Conservation (phyloP, 2,329 filamentous ascomycete genomes). For the Colletotrichum lindemuthianum region DNA sequence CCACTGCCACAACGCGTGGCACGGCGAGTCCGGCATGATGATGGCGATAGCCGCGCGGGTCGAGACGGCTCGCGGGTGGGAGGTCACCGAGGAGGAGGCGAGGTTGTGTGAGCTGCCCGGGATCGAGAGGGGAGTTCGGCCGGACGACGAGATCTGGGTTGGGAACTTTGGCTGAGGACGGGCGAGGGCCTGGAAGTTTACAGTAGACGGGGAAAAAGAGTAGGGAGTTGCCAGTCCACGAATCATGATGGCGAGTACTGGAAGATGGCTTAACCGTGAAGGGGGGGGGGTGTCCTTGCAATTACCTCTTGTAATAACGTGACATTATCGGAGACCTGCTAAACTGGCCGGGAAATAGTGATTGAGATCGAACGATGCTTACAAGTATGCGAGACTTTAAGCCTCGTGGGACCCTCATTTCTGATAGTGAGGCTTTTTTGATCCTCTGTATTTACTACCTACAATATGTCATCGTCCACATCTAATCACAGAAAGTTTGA, state of each 20-base stretch:
- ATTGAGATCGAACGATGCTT: too few relatives aligned
- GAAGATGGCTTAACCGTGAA: not conserved
- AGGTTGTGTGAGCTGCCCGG: constrained; percentile 44
- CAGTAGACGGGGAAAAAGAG: not conserved
- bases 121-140: constrained; percentile 45
- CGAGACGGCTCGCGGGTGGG: constrained; percentile 41
- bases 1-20: constrained; percentile 69
- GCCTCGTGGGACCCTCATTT: too few relatives aligned
- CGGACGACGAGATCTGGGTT: constrained; percentile 50
- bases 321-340: too few relatives aligned
- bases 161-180: constrained; percentile 40
- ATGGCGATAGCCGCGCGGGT: constrained; percentile 64
- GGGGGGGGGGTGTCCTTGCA: not conserved
- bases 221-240: not conserved
- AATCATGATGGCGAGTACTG: not conserved
- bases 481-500: too few relatives aligned
- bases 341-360: too few relatives aligned
- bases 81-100: constrained; percentile 37
- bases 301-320: too few relatives aligned
- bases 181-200: not conserved
- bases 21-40: constrained; percentile 65
- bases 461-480: too few relatives aligned
- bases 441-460: too few relatives aligned
- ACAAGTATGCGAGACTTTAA: too few relatives aligned
- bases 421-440: too few relatives aligned